A percentile compares a stretch with the other conserved stretches of the same genome.
phyloP scores from a whole-genome alignment of 805 yeast species.

The Candida xyloterini region DNA sequence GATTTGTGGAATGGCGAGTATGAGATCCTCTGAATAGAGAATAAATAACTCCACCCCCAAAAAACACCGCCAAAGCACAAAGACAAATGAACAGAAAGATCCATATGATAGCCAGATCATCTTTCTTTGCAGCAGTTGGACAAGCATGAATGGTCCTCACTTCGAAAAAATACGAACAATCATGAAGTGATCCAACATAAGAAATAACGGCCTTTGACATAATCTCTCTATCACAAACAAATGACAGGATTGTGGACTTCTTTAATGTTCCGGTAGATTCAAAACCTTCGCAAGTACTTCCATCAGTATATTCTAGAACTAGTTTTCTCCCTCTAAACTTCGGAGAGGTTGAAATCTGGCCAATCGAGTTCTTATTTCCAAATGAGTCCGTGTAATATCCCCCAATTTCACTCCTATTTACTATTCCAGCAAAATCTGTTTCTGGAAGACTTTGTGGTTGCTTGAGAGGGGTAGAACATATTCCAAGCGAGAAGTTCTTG shows the following conservation, averaged over 20 bases:
- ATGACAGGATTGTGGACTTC: conserved; percentile 64
- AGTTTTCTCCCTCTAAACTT: conserved; percentile 69
- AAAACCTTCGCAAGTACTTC: conserved; percentile 54
- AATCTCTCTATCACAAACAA: conserved; percentile 77
- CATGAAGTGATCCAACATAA: conserved; percentile 67
- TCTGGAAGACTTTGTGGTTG: conserved; percentile 21
- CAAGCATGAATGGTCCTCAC: conserved; percentile 84
- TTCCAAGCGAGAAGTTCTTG: conserved; percentile 69
- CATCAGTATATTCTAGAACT: conserved; percentile 66
- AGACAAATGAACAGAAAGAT: conserved; percentile 53
- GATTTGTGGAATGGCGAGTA: conserved; percentile 5
- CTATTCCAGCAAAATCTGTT: conserved; percentile 33
- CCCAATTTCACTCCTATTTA: conserved; percentile 47
- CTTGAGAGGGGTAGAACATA: conserved; percentile 57
- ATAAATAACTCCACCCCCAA: conserved; percentile 41
- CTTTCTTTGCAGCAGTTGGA: conserved; percentile 68
- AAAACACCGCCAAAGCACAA: conserved; percentile 41
- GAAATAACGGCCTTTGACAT: conserved; percentile 60
- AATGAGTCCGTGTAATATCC: conserved; percentile 51
- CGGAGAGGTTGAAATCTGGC: conserved; percentile 60
- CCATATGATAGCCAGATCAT: conserved; percentile 62
- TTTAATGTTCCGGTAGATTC: conserved; percentile 33
- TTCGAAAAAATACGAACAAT: conserved; percentile 82
- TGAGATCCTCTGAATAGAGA: conserved; percentile 28
- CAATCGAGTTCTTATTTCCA: conserved; percentile 52